These are phyloP conservation scores for Fusarium incarnatum DNA, from an alignment of 2,329 filamentous ascomycete species.

Conservation along the genomic window DNA sequence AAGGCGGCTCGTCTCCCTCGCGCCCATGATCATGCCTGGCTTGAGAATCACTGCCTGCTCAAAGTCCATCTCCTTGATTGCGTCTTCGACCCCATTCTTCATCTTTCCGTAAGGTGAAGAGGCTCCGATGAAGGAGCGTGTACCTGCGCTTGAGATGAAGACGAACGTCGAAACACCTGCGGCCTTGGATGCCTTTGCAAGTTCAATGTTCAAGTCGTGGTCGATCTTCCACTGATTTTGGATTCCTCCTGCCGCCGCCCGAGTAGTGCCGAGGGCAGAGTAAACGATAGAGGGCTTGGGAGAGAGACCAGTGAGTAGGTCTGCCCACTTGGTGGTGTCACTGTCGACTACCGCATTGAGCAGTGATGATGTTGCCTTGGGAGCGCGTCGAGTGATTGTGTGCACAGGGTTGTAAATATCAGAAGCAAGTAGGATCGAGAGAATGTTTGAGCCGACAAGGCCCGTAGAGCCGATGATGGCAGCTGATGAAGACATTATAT, in stretches of 20 bases:
- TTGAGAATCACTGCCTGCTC: constrained; percentile 79
- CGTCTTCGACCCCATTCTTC: constrained; percentile 90
- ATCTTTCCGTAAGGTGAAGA: constrained; percentile 71
- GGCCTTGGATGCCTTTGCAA: constrained; percentile 79
- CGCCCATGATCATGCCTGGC: constrained; percentile 81
- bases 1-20: constrained; percentile 70
- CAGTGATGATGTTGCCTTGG: constrained; percentile 67
- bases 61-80: constrained; percentile 77
- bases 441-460: constrained; percentile 79
- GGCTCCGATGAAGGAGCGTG: constrained; percentile 54
- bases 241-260: constrained; percentile 77
- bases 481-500: constrained; percentile 54
- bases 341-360: constrained; percentile 71
- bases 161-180: constrained; percentile 81
- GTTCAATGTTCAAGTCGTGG: constrained; percentile 83
- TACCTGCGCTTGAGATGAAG: constrained; percentile 73
- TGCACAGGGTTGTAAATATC: constrained; percentile 65
- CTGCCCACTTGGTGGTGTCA: constrained; percentile 77
- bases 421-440: constrained; percentile 70
- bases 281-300: constrained; percentile 74
- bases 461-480: constrained; percentile 74
- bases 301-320: constrained; percentile 65
- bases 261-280: constrained; percentile 84
- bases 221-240: constrained; percentile 89
- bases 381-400: constrained; percentile 75